These are phyloP conservation scores for Petrea volubilis DNA, from an alignment of 257 asterid species.

Conservation along the genomic window DNA sequence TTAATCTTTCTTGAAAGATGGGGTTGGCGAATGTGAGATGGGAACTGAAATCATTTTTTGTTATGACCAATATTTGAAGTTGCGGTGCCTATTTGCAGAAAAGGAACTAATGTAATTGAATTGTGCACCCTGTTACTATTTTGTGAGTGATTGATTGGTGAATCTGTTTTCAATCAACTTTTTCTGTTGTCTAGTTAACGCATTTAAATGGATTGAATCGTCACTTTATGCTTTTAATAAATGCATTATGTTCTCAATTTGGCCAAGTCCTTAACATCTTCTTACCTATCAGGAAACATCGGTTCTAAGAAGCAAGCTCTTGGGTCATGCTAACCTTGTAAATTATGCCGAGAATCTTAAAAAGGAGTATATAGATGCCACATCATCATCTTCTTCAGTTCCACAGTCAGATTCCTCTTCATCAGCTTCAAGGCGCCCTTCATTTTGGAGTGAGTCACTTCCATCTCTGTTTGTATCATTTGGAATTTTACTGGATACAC, in stretches of 20 bases:
- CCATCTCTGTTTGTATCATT: too few relatives aligned
- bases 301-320: constrained; percentile 70
- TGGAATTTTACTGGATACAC: too few relatives aligned
- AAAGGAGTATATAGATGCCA: constrained; percentile 58
- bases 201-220: constrained; percentile 5
- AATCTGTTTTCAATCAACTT: constrained; percentile 12
- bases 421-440: constrained; percentile 61
- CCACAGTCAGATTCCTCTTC: constrained; percentile 27
- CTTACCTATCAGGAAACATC: constrained; percentile 68
- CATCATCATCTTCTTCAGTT: constrained; percentile 35
- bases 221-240: constrained; percentile 2
- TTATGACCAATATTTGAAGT: not conserved
- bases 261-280: constrained; percentile 1
- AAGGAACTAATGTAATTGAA: too few relatives aligned
- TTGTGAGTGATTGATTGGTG: constrained; percentile 1
- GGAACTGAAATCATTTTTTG: not conserved
- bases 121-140: not conserved
- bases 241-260: not conserved
- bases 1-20: not conserved
- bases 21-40: not conserved
- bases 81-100: not conserved
- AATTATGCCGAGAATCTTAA: constrained; percentile 71
- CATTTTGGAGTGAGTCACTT: constrained; percentile 74
- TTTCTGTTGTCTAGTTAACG: constrained; percentile 1
- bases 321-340: constrained; percentile 73